A percentile compares a stretch with the other conserved stretches of the same genome.
Evolutionary conservation across 257 asterid genomes (phyloP).

Genomic region (Haberlea rhodopensis): DNA sequence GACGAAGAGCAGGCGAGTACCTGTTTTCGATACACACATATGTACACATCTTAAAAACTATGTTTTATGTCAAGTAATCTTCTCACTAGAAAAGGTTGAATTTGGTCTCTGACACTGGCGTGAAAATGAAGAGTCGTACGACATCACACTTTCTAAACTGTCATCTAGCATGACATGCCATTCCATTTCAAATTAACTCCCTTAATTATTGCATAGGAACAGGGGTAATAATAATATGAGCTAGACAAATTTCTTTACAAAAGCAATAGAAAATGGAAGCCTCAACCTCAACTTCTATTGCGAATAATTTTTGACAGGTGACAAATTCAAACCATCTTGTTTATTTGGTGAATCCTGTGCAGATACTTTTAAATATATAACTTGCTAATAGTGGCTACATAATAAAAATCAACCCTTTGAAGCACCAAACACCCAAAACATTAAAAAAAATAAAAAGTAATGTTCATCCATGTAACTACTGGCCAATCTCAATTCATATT

Average conservation of each 20-base stretch:
- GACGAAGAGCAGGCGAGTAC: not conserved
- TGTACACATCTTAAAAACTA: not conserved
- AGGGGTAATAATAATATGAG: not conserved
- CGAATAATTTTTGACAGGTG: too few relatives aligned
- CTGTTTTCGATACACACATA: not conserved
- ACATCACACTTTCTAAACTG: too few relatives aligned
- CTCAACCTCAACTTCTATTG: not conserved
- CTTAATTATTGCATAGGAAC: too few relatives aligned
- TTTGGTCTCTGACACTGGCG: not conserved
- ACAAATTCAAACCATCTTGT: not conserved
- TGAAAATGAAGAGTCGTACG: too few relatives aligned
- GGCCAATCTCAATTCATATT: too few relatives aligned
- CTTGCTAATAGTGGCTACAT: not conserved
- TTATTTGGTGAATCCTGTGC: too few relatives aligned
- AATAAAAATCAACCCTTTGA: too few relatives aligned
- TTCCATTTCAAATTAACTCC: too few relatives aligned
- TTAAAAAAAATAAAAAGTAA: too few relatives aligned
- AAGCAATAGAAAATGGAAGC: not conserved
- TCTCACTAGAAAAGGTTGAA: not conserved
- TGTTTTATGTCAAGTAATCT: not conserved
- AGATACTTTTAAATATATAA: too few relatives aligned
- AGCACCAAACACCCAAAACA: not conserved
- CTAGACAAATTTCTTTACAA: not conserved
- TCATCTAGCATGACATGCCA: too few relatives aligned
- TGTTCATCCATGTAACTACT: not conserved